Base-by-base conservation (phyloP, 306 rosid genomes). In the Vigna trinervia region DNA sequence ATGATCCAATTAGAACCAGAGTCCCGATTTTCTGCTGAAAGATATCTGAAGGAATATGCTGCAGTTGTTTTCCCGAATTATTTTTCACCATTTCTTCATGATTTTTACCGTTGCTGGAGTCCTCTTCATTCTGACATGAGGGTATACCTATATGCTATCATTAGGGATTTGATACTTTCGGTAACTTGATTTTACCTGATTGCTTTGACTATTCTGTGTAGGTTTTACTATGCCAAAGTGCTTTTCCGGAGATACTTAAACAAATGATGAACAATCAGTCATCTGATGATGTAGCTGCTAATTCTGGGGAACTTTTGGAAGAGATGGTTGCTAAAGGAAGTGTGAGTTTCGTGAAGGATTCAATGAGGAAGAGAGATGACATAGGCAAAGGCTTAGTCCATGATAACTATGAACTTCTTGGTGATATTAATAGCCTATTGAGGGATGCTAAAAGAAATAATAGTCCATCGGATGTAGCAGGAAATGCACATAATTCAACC, bases 1-100 rank as follows among this genome's bases (percentile, higher is more conserved):
- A 95, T 95, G 99, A 92, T 95, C 85, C 96, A 92, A 81, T 80
- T 95, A 71, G 97, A 95, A 76, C 97, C 97, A 51, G 96, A 92
- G 79, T 83, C 84, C 32, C 90, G 99, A 63, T 88, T 90, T 78
- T 87, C 97, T 84, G 97, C 97, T 73, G 97, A 89, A 81, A 78
- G 83, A 77, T 95, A 95, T 80, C 86, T 95, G 39, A 91, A 85
- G 86, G 97, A 95, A 76, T 92, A 84, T 88, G 86, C 89, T 34
- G 80, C 80, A 47, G 86, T 84, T 78, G 99, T 95, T 58, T 95
- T 95, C 78, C 99, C 97, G 5, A 82, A 76, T 79, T 95, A 92
- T 75, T 95, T 95, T 85, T 90, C 90, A 20, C 96, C 97, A 12
- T 89, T 95, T 85, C 88, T 95, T 84, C 99, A 95, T 84, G 90